Evolutionary conservation across 2,329 filamentous ascomycete genomes (phyloP).

Genomic region (Colletotrichum theobromicola): DNA sequence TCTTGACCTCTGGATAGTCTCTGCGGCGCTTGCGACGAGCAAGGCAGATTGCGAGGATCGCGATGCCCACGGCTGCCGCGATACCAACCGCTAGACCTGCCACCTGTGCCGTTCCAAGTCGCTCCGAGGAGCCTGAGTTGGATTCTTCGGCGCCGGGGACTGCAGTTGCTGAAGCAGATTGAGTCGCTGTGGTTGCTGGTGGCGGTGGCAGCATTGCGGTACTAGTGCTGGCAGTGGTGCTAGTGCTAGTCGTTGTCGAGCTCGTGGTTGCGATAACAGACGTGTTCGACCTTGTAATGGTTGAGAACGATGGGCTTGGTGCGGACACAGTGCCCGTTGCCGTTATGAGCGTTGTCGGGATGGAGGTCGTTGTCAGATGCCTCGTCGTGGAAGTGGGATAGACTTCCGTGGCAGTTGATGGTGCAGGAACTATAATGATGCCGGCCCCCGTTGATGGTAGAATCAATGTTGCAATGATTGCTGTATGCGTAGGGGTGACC

Average conservation of each 20-base stretch:
- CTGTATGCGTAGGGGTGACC: slow-evolving; percentile 60
- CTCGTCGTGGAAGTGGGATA: slow-evolving; percentile 14
- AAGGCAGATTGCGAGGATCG: slow-evolving; percentile 51
- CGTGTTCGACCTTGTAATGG: slow-evolving; percentile 12
- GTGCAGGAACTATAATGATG: slow-evolving; percentile 33
- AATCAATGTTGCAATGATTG: slow-evolving; percentile 62
- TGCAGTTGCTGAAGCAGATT: slow-evolving; percentile 1
- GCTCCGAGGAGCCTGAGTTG: slow-evolving; percentile 2
- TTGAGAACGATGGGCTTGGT: slow-evolving; percentile 11
- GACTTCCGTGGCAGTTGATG: not conserved
- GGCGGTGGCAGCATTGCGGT: not conserved
- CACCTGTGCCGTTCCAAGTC: slow-evolving; percentile 16
- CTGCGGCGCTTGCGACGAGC: slow-evolving; percentile 46
- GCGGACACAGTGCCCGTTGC: slow-evolving; percentile 2
- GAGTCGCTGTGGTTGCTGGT: not conserved
- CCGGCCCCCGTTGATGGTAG: slow-evolving; percentile 39
- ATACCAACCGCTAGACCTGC: slow-evolving; percentile 20
- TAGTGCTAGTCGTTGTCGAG: not conserved
- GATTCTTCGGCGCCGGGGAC: slow-evolving; percentile 8
- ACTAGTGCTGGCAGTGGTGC: not conserved
- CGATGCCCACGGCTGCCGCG: slow-evolving; percentile 37
- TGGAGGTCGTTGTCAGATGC: not conserved
- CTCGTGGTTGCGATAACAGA: slow-evolving; percentile 14
- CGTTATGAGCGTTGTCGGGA: slow-evolving; percentile 12
- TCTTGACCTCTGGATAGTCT: slow-evolving; percentile 41